Base-by-base conservation (phyloP, 306 rosid genomes). In the Fragaria iinumae region DNA sequence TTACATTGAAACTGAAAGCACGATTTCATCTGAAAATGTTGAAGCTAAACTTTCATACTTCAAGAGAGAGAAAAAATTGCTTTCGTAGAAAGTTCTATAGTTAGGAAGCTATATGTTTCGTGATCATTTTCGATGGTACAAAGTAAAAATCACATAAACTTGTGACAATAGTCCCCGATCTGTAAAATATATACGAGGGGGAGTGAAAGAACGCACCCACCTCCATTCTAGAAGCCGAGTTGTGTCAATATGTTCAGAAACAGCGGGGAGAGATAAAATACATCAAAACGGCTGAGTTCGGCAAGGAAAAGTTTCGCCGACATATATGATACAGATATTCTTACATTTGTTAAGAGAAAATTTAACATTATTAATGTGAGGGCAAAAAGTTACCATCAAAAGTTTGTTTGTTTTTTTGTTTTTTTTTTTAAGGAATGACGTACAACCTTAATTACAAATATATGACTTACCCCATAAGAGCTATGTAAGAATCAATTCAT, bases 201-300 rank as follows among this genome's bases (percentile, higher is more conserved):
- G 64, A 23, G 34, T 57, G 34, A 57, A 57, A 32, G 64, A 57
- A 57, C 29, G 34, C 14, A 10, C 29, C 64, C 34, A 57, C 12
- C 64, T 57, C 11, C 64, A 21, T 57, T 57, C 64, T 57, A 57
- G 64, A 57, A 57, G 64, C 64, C 21, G 34, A 56, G 63, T 21
- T 56, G 32, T 9, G 18, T 50, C 21, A 50, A 50, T 50, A 17
- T 56, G 14, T 21, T 55, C 12, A 10, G 9, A 4, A 10, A 45
- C 14, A 11, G 14, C 2, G 14, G 14, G 0, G 14, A 45, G 14
- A 45, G 49, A 45, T 44, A 44, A 8, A 44, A 44, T 44, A 44
- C 47, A 8, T 44, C 52, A 13, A 48, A 48, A 12, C 4, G 18
- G 18, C 18, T 48, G 52, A 48, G 4, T 13, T 18, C 18, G 20